Evolutionary conservation across 192 early-diverging fungal species (phyloP).

Genomic region (Lobosporangium transversale): DNA sequence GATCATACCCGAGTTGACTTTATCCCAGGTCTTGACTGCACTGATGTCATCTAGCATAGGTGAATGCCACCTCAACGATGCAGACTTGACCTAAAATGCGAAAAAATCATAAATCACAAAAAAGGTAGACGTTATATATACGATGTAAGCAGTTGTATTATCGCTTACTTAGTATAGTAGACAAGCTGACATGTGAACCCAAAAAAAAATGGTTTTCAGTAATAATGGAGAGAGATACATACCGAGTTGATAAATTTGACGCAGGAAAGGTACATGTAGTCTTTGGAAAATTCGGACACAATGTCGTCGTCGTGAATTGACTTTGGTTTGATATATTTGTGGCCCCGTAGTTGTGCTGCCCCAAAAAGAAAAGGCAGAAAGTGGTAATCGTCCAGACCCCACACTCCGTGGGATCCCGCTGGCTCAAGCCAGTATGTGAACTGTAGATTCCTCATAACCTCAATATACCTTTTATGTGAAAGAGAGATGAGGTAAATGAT

Average conservation of each 20-base stretch:
- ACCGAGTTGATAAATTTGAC: conserved; percentile 93
- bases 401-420: conserved; percentile 98
- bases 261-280: conserved; percentile 97
- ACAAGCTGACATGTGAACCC: no score
- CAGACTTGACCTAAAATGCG: conserved; percentile 64
- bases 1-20: conserved; percentile 92
- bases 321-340: conserved; percentile 93
- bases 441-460: conserved; percentile 89
- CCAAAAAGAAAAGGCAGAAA: conserved; percentile 97
- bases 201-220: background rate
- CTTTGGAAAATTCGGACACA: conserved; percentile 86
- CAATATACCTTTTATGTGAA: conserved; percentile 71
- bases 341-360: conserved; percentile 83
- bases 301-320: conserved; percentile 92
- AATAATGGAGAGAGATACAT: conserved; percentile 3
- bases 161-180: no score
- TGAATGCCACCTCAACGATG: conserved; percentile 84
- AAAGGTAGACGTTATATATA: background rate
- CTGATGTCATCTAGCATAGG: conserved; percentile 98
- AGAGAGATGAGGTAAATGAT: background rate
- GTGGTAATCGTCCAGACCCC: conserved; percentile 99
- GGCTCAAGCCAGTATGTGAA: conserved; percentile 96
- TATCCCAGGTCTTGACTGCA: conserved; percentile 81
- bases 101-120: background rate
- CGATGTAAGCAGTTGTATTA: conserved; percentile 1